These are phyloP conservation scores for Nematodospora anomalae DNA, from an alignment of 1,139 yeast species.

Conservation along the genomic window DNA sequence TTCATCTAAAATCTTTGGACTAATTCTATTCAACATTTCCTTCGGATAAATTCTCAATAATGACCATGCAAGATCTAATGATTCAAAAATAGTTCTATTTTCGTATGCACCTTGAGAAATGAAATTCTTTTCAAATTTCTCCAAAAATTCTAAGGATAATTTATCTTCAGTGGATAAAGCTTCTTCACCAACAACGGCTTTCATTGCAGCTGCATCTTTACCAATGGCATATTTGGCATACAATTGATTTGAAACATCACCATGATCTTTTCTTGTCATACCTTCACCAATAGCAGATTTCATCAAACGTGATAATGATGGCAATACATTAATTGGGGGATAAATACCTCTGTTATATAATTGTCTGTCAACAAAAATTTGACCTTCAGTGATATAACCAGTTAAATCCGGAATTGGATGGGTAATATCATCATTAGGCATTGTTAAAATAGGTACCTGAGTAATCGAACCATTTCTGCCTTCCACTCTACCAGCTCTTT, in stretches of 20 bases:
- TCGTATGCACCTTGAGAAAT: conserved; percentile 96
- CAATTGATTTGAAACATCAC: conserved; percentile 97
- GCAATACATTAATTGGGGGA: conserved; percentile 98
- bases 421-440: conserved; percentile 99
- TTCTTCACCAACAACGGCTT: conserved; percentile 99
- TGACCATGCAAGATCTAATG: conserved; percentile 98
- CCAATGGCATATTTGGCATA: conserved; percentile 99
- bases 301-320: conserved; percentile 97
- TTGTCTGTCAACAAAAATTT: conserved; percentile 96
- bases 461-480: conserved; percentile 99
- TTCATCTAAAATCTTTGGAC: conserved; percentile 93
- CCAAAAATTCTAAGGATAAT: conserved; percentile 93
- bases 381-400: conserved; percentile 99
- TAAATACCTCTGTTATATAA: conserved; percentile 93
- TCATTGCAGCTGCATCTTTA: conserved; percentile 99
- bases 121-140: conserved; percentile 94
- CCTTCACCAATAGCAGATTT: conserved; percentile 99
- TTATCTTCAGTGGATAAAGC: conserved; percentile 97
- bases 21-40: conserved; percentile 96
- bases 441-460: conserved; percentile 96
- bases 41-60: conserved; percentile 97
- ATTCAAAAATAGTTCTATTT: conserved; percentile 89
- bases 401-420: conserved; percentile 99
- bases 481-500: conserved; percentile 99
- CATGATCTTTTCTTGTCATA: conserved; percentile 99